Conservation (phyloP, 106 monocot species). For the Xerophyta viscosa region DNA sequence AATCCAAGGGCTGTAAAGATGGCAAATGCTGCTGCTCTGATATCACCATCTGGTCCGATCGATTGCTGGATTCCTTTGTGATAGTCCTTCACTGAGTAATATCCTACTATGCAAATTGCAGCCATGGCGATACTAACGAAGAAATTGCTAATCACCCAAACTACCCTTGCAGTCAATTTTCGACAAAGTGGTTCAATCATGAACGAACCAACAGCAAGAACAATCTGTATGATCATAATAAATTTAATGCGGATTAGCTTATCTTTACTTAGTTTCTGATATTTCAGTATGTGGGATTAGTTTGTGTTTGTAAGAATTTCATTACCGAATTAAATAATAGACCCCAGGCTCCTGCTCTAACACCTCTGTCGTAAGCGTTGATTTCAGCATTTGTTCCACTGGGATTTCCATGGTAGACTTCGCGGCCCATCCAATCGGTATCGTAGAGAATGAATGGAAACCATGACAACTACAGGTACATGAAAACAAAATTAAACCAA, state of each 20-base stretch:
- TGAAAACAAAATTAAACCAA: too few relatives aligned
- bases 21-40: slow-evolving; percentile 8
- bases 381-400: slow-evolving; percentile 18
- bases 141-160: slow-evolving; percentile 64
- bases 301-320: too few relatives aligned
- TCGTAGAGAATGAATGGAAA: slow-evolving; percentile 61
- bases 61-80: slow-evolving; percentile 3
- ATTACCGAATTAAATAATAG: slow-evolving; percentile 54
- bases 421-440: slow-evolving; percentile 66
- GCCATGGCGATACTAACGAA: slow-evolving; percentile 34
- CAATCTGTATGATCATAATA: too few relatives aligned
- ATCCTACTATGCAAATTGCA: slow-evolving; percentile 24
- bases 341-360: slow-evolving; percentile 49
- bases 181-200: slow-evolving; percentile 49
- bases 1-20: slow-evolving; percentile 20
- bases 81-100: slow-evolving; percentile 2
- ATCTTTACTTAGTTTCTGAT: too few relatives aligned
- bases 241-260: too few relatives aligned
- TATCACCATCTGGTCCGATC: slow-evolving; percentile 6
- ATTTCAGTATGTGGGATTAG: too few relatives aligned
- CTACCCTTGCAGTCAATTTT: slow-evolving; percentile 27
- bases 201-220: slow-evolving; percentile 47
- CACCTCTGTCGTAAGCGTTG: slow-evolving; percentile 32
- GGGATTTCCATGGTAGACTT: slow-evolving; percentile 51
- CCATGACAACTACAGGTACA: slow-evolving; percentile 61